Conservation (phyloP, 108 stramenopile genomes). For the Hondaea fermentalgiana region DNA sequence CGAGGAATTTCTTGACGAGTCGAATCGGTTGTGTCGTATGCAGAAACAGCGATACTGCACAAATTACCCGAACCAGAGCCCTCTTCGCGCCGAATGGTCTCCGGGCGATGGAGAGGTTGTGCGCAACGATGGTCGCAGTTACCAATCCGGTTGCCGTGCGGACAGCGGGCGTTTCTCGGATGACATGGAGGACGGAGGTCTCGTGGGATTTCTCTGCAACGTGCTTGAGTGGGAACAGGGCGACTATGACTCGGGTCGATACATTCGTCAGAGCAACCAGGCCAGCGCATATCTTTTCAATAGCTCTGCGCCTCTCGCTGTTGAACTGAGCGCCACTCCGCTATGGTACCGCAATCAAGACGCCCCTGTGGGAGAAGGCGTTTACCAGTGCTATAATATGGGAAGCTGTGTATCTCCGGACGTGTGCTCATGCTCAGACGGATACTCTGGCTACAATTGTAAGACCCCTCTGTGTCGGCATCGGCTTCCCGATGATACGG, state of each 20-base stretch:
- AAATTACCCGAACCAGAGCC: neutral
- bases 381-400: constrained; percentile 69
- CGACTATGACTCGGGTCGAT: constrained; percentile 34
- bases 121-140: constrained; percentile 8
- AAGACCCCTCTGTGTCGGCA: constrained; percentile 32
- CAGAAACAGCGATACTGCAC: neutral
- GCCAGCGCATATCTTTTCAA: neutral
- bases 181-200: neutral
- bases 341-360: constrained; percentile 25
- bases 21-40: neutral
- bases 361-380: constrained; percentile 58
- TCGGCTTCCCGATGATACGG: neutral
- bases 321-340: constrained; percentile 32
- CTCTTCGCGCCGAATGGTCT: neutral
- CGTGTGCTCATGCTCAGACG: constrained; percentile 35
- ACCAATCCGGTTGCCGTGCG: neutral
- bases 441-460: constrained; percentile 41
- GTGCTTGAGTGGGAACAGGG: constrained; percentile 62
- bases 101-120: neutral
- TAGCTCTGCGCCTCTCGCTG: neutral
- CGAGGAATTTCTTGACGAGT: neutral
- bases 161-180: neutral
- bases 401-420: constrained; percentile 49
- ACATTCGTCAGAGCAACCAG: neutral
- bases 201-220: constrained; percentile 54